Base-by-base conservation (phyloP, 257 asterid genomes). In the Thymus mandschuricus region DNA sequence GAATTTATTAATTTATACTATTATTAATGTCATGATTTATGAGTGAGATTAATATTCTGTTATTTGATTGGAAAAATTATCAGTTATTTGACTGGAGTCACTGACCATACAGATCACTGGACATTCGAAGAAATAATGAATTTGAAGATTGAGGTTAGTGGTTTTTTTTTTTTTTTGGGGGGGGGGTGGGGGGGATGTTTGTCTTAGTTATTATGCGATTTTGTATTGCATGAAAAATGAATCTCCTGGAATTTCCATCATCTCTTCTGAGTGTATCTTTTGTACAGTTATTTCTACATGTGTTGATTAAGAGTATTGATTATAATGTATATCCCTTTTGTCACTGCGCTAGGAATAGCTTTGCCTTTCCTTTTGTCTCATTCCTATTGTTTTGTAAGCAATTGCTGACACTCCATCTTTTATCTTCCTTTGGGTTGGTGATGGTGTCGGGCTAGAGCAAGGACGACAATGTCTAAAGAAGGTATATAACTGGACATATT, bases 361-460 rank as follows among this genome's bases (percentile, higher is more conserved):
- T 71, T 57, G 48, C 40, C 50, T 69, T 60, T 72, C 43, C 30
- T 9, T 44, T 63, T 40, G 44, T 64, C 30, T 13, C 3, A 62
- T 38, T 62, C 56, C 57, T 57, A 29, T 65, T 44, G n/a, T 27
- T 82, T 51, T 68, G 52, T 78, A 95, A 98, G 96, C 98, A 71
- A 92, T 95, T 52, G 96, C 99, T 69, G 99, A 95, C 79, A 92
- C 99, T 48, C 99, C 99, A 72, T 95, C 98, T 71, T 95, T 95
- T 81, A 87, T 95, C 81, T 95, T 95, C 84, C 98, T 95, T 64
- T 95, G 99, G 97, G 98, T 95, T 81, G 99, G 99, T 66, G 99
- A 95, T 80, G 99, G 99, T 30, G 87, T 87, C 21, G 99, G 99
- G 80, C 62, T 57, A 50, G 13, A 43, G n/a, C n/a, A n/a, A n/a